Evolutionary conservation across 2,329 filamentous ascomycete genomes (phyloP).

Genomic region (Stachybotrys elegans): DNA sequence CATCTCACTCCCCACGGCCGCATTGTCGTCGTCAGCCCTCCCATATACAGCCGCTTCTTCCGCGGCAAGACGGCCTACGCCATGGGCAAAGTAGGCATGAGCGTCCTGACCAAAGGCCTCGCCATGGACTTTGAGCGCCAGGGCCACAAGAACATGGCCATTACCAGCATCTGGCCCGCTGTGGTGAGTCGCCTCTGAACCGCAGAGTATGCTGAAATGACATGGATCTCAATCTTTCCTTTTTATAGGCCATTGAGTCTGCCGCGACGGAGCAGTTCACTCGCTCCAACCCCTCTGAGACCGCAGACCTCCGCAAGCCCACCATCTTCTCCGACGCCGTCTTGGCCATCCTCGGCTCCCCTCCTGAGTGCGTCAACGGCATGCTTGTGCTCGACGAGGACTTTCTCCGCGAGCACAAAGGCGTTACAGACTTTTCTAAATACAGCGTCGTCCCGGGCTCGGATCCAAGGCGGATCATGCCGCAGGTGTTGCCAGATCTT

Average conservation of each 20-base stretch:
- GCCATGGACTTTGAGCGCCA: conserved; percentile 76
- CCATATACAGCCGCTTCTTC: conserved; percentile 82
- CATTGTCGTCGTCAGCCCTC: conserved; percentile 75
- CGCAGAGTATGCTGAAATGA: conserved; percentile 5
- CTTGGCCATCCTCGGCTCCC: conserved; percentile 61
- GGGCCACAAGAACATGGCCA: conserved; percentile 62
- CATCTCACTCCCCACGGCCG: conserved; percentile 56
- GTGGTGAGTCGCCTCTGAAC: too few species aligned
- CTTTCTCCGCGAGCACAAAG: conserved; percentile 61
- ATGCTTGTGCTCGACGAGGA: conserved; percentile 73
- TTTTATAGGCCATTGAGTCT: conserved; percentile 64
- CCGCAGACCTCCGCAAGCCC: conserved; percentile 59
- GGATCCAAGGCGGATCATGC: conserved; percentile 73
- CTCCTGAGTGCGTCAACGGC: conserved; percentile 61
- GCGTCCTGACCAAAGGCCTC: conserved; percentile 72
- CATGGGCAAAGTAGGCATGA: conserved; percentile 75
- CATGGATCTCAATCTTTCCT: too few species aligned
- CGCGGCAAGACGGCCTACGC: conserved; percentile 83
- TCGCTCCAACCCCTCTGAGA: conserved; percentile 36
- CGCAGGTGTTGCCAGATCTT: conserved; percentile 60
- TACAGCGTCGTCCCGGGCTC: conserved; percentile 65
- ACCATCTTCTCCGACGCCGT: conserved; percentile 79
- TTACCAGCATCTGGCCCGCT: conserved; percentile 80
- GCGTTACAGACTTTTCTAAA: conserved; percentile 64
- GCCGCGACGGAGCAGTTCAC: conserved; percentile 61